Conservation (phyloP, 1,284 basidiomycete species). For the Amylostereum areolatum region DNA sequence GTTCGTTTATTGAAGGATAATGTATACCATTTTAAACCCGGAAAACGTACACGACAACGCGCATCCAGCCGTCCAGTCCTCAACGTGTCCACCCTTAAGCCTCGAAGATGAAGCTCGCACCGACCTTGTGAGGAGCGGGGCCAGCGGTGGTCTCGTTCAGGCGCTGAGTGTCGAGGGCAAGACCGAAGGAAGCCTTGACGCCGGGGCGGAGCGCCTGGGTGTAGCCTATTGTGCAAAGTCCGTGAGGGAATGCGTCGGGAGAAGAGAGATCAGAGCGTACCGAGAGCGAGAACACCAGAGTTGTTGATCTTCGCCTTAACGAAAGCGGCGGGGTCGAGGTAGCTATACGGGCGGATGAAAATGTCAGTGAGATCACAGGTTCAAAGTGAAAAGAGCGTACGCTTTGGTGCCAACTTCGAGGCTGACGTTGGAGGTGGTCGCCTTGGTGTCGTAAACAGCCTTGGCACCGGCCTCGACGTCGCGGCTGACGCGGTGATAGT, state of each 20-base stretch:
- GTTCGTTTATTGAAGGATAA: no score
- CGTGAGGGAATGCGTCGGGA: conserved; percentile 3
- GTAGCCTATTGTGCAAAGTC: conserved; percentile 45
- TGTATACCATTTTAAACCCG: no score
- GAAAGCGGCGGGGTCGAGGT: conserved; percentile 86
- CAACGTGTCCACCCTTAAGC: conserved; percentile 32
- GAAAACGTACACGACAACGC: no score
- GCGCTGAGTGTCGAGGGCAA: conserved; percentile 87
- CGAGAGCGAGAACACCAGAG: conserved; percentile 83
- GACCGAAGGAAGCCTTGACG: conserved; percentile 91
- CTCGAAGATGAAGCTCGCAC: conserved; percentile 70
- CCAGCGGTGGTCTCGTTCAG: conserved; percentile 68
- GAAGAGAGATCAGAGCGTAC: conserved; percentile 27
- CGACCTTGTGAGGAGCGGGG: conserved; percentile 69
- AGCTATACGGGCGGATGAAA: conserved; percentile 32
- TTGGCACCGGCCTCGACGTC: conserved; percentile 98
- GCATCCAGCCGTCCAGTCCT: no score
- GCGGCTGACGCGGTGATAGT: conserved; percentile 95
- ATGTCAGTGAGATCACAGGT: background rate
- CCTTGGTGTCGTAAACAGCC: conserved; percentile 95
- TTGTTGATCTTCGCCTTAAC: conserved; percentile 99
- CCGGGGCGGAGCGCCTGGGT: conserved; percentile 92
- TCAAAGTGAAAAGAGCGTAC: conserved; percentile 37
- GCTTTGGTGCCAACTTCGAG: conserved; percentile 97
- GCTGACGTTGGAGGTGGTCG: conserved; percentile 80